These are phyloP conservation scores for Barnettozyma wickerhamii DNA, from an alignment of 805 yeast genomes.

Conservation along the genomic window DNA sequence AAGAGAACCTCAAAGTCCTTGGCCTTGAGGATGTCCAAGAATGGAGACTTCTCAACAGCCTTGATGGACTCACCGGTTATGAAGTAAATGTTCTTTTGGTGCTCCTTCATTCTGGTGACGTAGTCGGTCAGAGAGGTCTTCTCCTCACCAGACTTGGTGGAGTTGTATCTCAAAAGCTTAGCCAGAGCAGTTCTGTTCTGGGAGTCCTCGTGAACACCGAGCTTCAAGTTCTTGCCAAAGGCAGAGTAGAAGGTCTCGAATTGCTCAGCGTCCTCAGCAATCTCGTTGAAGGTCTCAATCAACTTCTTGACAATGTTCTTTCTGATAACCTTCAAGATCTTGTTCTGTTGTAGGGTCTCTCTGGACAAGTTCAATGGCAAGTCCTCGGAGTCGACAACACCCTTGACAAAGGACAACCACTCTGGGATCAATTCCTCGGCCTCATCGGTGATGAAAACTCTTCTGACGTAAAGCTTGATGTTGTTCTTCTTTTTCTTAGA, in stretches of 20 bases:
- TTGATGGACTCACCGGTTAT: conserved; percentile 98
- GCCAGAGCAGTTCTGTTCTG: conserved; percentile 96
- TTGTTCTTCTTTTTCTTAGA: conserved; percentile 98
- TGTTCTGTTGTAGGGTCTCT: conserved; percentile 99
- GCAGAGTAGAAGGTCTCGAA: conserved; percentile 98
- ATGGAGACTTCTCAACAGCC: conserved; percentile 98
- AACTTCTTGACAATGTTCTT: conserved; percentile 98
- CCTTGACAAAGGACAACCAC: conserved; percentile 95
- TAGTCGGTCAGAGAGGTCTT: conserved; percentile 92
- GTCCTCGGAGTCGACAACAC: conserved; percentile 99
- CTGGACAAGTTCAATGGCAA: conserved; percentile 99
- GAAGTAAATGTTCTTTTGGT: conserved; percentile 98
- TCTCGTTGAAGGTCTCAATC: conserved; percentile 98
- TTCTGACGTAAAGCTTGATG: conserved; percentile 97
- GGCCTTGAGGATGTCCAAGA: conserved; percentile 97
- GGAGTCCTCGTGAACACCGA: conserved; percentile 98
- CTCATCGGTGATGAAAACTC: conserved; percentile 99
- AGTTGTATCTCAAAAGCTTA: conserved; percentile 93
- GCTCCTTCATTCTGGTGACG: conserved; percentile 99
- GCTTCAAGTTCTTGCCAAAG: conserved; percentile 95
- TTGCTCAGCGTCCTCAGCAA: conserved; percentile 98
- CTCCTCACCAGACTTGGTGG: conserved; percentile 94
- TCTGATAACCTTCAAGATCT: conserved; percentile 98
- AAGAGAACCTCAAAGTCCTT: conserved; percentile 97
- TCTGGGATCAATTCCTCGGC: conserved; percentile 99